Base-by-base conservation (phyloP, 192 early-diverging fungal species). In the Podochytrium sp. region DNA sequence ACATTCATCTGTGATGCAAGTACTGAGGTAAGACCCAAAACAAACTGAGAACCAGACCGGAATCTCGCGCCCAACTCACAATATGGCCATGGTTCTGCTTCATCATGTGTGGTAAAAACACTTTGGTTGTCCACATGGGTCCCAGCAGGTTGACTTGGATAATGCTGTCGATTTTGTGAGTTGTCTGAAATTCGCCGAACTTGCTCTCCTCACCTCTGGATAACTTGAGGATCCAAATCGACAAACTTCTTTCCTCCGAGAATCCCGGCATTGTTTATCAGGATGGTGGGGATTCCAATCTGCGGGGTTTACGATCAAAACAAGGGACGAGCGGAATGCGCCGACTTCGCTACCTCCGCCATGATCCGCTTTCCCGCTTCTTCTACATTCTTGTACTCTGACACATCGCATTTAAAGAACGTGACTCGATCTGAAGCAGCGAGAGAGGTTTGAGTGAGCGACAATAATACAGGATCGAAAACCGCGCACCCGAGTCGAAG, bases 181-280 rank as follows among this genome's bases (percentile, higher is more conserved):
- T n/a, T n/a, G 7, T 34, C 12, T 58, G 34, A 16, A 51, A 52
- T 18, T 32, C 3, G 25, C 16, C 25, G 70, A 18, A 33, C 51
- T 29, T 25, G 43, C 47, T 27, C 3, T 18, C 30, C 74, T 74
- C 32, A 81, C 81, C 76, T 79, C 71, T 87, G 73, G 65, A 93
- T 89, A 23, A 92, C 88, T 3, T 80, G 75, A 47, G 82, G 80
- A 3, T 85, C 85, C 78, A 86, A 75, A 30, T 94, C 91, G 27
- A 87, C 52, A 47, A 93, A 81, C 20, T 80, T 75, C 74, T 88
- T 89, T 32, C 86, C 89, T 57, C 66, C 71, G 27, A 93, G 86
- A 58, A 93, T 89, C 2, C 90, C 94, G 20, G 92, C 94, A 76
- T 94, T 94, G 78, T 94, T 94, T 47, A 96, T 75, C 1, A 96